Percentiles rank a stretch among this genome's conserved stretches.
Evolutionary conservation across 371 early-diverging fungal species (phyloP).

Genomic region (Mucor piriformis): DNA sequence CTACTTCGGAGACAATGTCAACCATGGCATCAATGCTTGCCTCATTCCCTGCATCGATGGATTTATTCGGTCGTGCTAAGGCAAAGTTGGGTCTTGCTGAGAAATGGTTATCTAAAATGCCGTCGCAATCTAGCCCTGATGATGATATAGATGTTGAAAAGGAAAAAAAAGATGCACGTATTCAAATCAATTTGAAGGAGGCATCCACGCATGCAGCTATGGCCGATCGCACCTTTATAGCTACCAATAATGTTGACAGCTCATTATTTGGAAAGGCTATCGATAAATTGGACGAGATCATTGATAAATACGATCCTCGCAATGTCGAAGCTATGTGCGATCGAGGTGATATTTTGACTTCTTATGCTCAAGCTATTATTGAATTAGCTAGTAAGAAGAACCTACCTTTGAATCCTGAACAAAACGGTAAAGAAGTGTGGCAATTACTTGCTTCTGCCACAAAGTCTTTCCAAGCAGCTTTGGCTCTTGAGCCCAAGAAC

Average conservation of each 20-base stretch:
- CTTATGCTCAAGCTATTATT: slow-evolving; percentile 57
- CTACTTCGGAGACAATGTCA: slow-evolving; percentile 45
- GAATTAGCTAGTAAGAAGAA: slow-evolving; percentile 29
- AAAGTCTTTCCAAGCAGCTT: slow-evolving; percentile 54
- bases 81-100: slow-evolving; percentile 41
- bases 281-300: slow-evolving; percentile 52
- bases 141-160: slow-evolving; percentile 25
- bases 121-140: slow-evolving; percentile 1
- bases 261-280: slow-evolving; percentile 44
- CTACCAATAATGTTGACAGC: slow-evolving; percentile 50
- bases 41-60: slow-evolving; percentile 36
- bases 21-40: slow-evolving; percentile 56
- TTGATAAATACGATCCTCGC: slow-evolving; percentile 45
- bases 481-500: slow-evolving; percentile 58
- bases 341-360: slow-evolving; percentile 65
- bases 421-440: slow-evolving; percentile 50
- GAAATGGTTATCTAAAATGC: slow-evolving; percentile 36
- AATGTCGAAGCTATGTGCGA: slow-evolving; percentile 74
- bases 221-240: slow-evolving; percentile 60
- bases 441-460: slow-evolving; percentile 55
- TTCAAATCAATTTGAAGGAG: slow-evolving; percentile 58
- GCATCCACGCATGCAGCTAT: slow-evolving; percentile 58
- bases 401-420: slow-evolving; percentile 17
- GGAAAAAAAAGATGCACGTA: slow-evolving; percentile 32
- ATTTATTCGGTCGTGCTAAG: slow-evolving; percentile 42